Evolutionary conservation across 1,284 basidiomycete species (phyloP).

Genomic region (Cryptococcus sp.): DNA sequence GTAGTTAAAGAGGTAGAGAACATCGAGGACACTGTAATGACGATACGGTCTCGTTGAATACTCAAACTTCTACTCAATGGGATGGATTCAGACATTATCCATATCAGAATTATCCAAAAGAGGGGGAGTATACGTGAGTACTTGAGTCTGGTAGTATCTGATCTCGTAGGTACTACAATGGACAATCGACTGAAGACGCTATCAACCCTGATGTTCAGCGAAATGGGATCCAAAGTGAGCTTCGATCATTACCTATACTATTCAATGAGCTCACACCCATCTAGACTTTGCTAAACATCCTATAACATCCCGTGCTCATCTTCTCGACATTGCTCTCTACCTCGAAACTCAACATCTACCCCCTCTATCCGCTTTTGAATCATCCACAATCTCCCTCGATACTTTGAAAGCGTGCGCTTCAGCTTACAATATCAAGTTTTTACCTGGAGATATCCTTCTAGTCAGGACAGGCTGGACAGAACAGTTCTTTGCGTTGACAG

Average conservation of each 20-base stretch:
- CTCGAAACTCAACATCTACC: constrained; percentile 36
- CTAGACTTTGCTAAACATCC: constrained; percentile 42
- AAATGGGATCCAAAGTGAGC: constrained; percentile 22
- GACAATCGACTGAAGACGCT: constrained; percentile 16
- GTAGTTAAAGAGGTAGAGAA: constrained; percentile 2
- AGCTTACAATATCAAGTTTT: constrained; percentile 31
- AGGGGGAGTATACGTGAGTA: constrained; percentile 18
- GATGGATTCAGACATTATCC: constrained; percentile 45
- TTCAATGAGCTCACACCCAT: not conserved
- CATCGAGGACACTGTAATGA: constrained; percentile 23
- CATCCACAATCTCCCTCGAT: constrained; percentile 24
- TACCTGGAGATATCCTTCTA: constrained; percentile 41
- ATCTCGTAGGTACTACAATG: constrained; percentile 13
- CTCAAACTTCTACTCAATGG: constrained; percentile 47
- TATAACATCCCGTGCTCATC: constrained; percentile 46
- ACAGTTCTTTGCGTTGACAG: constrained; percentile 28
- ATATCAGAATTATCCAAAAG: constrained; percentile 24
- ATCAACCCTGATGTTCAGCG: constrained; percentile 8
- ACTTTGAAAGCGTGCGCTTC: constrained; percentile 20
- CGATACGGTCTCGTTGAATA: constrained; percentile 44
- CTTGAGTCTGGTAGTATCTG: not conserved
- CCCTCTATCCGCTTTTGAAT: constrained; percentile 33
- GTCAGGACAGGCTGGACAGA: constrained; percentile 47
- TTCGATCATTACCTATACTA: not conserved
- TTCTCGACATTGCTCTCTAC: constrained; percentile 45